Conservation (phyloP, 352 stramenopile genomes). For the Chrysophaeum taylorii region DNA sequence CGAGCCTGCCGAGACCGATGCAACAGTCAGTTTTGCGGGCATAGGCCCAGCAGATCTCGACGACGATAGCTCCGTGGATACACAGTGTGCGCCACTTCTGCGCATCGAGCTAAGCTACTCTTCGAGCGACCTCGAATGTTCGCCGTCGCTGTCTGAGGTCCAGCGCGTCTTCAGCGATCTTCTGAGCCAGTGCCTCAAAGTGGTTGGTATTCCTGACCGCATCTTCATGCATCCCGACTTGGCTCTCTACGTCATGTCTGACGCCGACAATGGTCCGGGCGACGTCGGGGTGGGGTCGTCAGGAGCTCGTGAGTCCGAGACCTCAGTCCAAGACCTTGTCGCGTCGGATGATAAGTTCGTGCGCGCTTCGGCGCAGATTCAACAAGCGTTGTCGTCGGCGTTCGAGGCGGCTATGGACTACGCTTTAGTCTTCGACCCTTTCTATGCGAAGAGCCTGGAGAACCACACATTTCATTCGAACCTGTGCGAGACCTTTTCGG, state of each 20-base stretch:
- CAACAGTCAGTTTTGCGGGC: too few species aligned
- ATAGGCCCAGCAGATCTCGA: too few species aligned
- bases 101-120: constrained; percentile 11
- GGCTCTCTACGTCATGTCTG: constrained; percentile 39
- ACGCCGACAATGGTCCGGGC: constrained; percentile 31
- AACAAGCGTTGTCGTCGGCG: constrained; percentile 24
- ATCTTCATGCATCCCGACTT: constrained; percentile 43
- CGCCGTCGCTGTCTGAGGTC: constrained; percentile 13
- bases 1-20: background rate
- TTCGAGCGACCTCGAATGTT: background rate
- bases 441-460: constrained; percentile 61
- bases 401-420: constrained; percentile 62
- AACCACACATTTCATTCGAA: constrained; percentile 61
- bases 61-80: background rate
- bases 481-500: constrained; percentile 47
- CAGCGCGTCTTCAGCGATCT: constrained; percentile 47
- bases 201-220: constrained; percentile 68
- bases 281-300: constrained; percentile 9
- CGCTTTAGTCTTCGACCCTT: constrained; percentile 71
- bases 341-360: constrained; percentile 30
- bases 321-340: constrained; percentile 34
- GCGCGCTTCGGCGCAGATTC: constrained; percentile 29
- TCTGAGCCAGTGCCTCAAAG: constrained; percentile 64
- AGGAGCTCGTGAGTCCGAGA: constrained; percentile 9
- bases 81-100: background rate